phyloP scores from a whole-genome alignment of 2,329 filamentous ascomycete species.

The Colletotrichum abscissum region DNA sequence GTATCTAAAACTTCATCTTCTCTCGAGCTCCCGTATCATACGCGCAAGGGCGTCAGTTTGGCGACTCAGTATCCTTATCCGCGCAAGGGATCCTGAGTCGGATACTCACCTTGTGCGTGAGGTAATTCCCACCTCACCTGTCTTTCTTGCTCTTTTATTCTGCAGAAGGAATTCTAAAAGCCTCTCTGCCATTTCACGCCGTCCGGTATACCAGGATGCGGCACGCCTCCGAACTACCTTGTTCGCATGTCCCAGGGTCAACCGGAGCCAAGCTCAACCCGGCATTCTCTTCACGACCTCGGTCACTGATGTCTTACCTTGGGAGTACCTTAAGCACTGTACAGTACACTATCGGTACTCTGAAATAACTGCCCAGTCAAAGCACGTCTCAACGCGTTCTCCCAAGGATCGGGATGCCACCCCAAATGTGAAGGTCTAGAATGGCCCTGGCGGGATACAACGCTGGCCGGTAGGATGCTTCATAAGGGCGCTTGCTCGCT shows the following conservation, averaged over 20 bases:
- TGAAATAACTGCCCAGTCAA: background rate
- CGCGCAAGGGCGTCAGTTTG: background rate
- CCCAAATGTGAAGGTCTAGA: background rate
- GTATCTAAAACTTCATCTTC: background rate
- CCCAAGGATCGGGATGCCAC: conserved; percentile 8
- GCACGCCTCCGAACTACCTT: conserved; percentile 1
- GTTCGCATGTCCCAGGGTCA: background rate
- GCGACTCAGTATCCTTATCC: background rate
- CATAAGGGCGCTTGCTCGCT: background rate
- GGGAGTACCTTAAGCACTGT: too few species aligned
- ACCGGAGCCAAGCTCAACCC: background rate
- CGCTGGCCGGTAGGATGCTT: conserved; percentile 7
- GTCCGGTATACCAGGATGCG: background rate
- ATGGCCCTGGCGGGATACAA: conserved; percentile 16
- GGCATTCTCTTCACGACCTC: conserved; percentile 21
- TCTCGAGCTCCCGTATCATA: background rate
- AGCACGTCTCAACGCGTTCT: background rate
- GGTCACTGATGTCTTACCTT: background rate
- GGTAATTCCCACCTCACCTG: background rate
- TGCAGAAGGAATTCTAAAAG: background rate
- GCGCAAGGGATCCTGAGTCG: conserved; percentile 9
- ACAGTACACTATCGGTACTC: too few species aligned
- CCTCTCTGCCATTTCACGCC: background rate
- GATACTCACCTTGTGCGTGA: background rate
- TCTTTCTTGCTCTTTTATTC: background rate